Percentiles rank a stretch among this genome's conserved stretches.
phyloP scores from a whole-genome alignment of 495 filamentous ascomycete species.

The Penicillium pulvis region DNA sequence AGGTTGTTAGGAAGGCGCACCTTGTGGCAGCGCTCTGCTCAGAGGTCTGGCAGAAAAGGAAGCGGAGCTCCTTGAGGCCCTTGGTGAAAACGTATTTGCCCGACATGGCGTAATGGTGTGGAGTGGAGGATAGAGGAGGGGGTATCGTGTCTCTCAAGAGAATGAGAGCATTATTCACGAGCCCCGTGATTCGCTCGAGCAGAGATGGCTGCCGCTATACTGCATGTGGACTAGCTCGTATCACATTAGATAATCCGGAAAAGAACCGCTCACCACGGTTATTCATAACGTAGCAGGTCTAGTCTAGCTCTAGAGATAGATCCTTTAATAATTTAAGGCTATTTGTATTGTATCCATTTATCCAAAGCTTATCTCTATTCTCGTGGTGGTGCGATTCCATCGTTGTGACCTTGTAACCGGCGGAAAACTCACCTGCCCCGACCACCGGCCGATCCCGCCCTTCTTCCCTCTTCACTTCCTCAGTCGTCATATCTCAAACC shows the following conservation, averaged over 20 bases:
- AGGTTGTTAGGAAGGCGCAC: constrained; percentile 44
- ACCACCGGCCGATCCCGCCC: constrained; percentile 28
- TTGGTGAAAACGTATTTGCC: constrained; percentile 89
- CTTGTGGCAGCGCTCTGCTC: constrained; percentile 84
- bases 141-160: constrained; percentile 18
- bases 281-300: not conserved
- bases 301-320: not conserved
- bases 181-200: constrained; percentile 29
- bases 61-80: constrained; percentile 90
- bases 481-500: constrained; percentile 23
- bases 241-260: constrained; percentile 40
- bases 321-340: not conserved
- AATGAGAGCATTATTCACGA: constrained; percentile 29
- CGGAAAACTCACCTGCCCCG: constrained; percentile 31
- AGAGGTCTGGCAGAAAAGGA: constrained; percentile 91
- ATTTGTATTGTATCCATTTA: not conserved
- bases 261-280: constrained; percentile 13
- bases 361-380: not conserved
- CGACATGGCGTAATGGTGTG: constrained; percentile 64
- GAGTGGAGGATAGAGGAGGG: constrained; percentile 11
- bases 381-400: constrained; percentile 12
- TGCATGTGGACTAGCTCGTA: constrained; percentile 13
- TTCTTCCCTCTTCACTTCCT: constrained; percentile 22
- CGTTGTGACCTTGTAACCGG: constrained; percentile 3
- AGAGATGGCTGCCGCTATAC: constrained; percentile 22